Evolutionary conservation across 106 monocot genomes (phyloP).

Genomic region (Dendrobium chrysotoxum): DNA sequence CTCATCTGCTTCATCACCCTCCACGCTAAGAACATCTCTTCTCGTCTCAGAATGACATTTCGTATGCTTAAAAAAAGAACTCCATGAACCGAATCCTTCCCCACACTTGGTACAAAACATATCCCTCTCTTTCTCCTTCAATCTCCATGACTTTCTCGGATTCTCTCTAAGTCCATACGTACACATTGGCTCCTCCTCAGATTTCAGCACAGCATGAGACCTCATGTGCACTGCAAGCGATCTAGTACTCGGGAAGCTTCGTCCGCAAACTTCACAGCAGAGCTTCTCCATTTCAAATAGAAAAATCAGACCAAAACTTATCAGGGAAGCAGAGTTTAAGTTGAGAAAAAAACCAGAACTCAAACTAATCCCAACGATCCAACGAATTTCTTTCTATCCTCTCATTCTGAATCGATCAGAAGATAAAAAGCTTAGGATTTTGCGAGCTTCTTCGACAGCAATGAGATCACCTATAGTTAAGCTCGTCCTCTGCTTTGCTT

Average conservation of each 20-base stretch:
- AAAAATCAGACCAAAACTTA: background rate
- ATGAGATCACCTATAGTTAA: no score
- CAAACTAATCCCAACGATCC: conserved; percentile 1
- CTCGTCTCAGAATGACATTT: background rate
- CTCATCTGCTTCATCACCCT: background rate
- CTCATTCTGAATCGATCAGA: background rate
- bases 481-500: background rate
- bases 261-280: background rate
- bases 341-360: background rate
- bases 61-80: conserved; percentile 1
- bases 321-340: no score
- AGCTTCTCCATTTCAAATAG: background rate
- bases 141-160: background rate
- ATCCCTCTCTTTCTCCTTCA: background rate
- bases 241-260: background rate
- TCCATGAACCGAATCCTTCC: background rate
- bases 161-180: background rate
- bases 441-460: background rate
- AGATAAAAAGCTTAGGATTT: background rate
- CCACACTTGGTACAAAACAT: background rate
- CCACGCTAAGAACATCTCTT: background rate
- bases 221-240: background rate
- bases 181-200: background rate
- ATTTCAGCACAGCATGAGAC: conserved; percentile 15
- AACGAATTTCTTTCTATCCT: background rate